A percentile compares a stretch with the other conserved stretches of the same genome.
These are phyloP conservation scores for Clavispora asparagi DNA, from an alignment of 805 yeast species.

Conservation along the genomic window DNA sequence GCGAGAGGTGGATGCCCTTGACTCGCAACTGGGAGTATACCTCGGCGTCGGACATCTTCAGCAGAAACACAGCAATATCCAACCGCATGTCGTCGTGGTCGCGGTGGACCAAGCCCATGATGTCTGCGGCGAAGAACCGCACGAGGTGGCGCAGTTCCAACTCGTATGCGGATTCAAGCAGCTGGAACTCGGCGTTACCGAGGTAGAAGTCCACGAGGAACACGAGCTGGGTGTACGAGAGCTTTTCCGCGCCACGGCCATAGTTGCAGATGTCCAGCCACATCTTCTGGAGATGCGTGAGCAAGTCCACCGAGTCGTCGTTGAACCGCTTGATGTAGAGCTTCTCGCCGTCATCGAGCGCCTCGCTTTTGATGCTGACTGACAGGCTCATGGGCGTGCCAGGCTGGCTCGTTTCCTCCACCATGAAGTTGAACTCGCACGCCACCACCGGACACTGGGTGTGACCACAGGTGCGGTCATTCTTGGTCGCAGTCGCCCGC, in stretches of 20 bases:
- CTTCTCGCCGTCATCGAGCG: neutral
- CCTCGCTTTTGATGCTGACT: neutral
- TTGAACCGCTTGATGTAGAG: neutral
- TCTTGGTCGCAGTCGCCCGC: conserved; percentile 1
- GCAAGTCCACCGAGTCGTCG: conserved; percentile 11
- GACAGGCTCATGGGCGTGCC: neutral
- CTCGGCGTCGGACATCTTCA: conserved; percentile 12
- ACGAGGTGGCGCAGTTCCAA: conserved; percentile 22
- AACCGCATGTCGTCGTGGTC: conserved; percentile 14
- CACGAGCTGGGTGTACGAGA: conserved; percentile 20
- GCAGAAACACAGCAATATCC: conserved; percentile 8
- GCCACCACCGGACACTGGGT: conserved; percentile 36
- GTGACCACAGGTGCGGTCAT: conserved; percentile 8
- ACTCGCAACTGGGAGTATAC: conserved; percentile 13
- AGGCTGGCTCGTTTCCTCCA: conserved; percentile 17
- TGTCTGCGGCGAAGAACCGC: conserved; percentile 21
- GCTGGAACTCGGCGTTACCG: conserved; percentile 4
- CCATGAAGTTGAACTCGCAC: conserved; percentile 34
- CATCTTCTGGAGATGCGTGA: conserved; percentile 18
- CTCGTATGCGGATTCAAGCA: conserved; percentile 3
- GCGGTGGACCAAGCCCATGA: conserved; percentile 14
- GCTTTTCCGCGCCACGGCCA: conserved; percentile 13
- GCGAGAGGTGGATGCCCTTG: conserved; percentile 24
- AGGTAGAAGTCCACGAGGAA: conserved; percentile 30
- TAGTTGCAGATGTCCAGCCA: conserved; percentile 23